Conservation (phyloP, 1,139 yeast species). For the Suhomyces coccinellae region DNA sequence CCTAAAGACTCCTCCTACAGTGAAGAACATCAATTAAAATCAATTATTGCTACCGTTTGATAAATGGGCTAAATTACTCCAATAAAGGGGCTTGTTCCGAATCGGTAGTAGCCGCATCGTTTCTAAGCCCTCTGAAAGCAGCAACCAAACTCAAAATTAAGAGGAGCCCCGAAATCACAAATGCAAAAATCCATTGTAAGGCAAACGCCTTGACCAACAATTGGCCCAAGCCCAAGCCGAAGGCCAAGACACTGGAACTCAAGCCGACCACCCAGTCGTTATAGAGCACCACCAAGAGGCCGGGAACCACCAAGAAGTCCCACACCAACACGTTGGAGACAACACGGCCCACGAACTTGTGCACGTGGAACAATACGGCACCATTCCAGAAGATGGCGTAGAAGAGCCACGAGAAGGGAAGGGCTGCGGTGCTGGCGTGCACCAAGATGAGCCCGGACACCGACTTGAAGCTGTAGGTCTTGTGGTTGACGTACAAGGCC, state of each 20-base stretch:
- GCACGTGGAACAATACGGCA: conserved; percentile 62
- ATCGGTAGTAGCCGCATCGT: conserved; percentile 3
- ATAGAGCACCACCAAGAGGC: conserved; percentile 53
- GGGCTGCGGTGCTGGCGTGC: conserved; percentile 64
- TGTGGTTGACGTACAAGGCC: conserved; percentile 57
- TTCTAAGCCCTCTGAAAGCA: conserved; percentile 28
- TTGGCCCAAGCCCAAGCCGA: conserved; percentile 73
- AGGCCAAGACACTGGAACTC: conserved; percentile 53
- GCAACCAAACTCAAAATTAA: conserved; percentile 49
- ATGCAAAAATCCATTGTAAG: conserved; percentile 83
- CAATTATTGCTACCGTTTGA: too few species aligned
- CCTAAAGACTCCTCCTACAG: too few species aligned
- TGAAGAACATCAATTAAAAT: too few species aligned
- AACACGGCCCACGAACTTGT: conserved; percentile 61
- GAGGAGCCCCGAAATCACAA: conserved; percentile 58
- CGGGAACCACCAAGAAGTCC: conserved; percentile 73
- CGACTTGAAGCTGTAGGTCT: conserved; percentile 58
- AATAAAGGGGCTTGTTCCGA: conserved; percentile 13
- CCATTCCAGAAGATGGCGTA: conserved; percentile 83
- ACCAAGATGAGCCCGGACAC: conserved; percentile 53
- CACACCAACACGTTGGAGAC: conserved; percentile 73
- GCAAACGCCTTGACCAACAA: conserved; percentile 67
- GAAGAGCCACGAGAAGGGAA: conserved; percentile 74
- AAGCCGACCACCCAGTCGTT: conserved; percentile 75
- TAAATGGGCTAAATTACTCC: not conserved